A percentile compares a stretch with the other conserved stretches of the same genome.
Conservation (phyloP, 202 grass and related monocot genomes). For the Schoenoplectus tabernaemontani region DNA sequence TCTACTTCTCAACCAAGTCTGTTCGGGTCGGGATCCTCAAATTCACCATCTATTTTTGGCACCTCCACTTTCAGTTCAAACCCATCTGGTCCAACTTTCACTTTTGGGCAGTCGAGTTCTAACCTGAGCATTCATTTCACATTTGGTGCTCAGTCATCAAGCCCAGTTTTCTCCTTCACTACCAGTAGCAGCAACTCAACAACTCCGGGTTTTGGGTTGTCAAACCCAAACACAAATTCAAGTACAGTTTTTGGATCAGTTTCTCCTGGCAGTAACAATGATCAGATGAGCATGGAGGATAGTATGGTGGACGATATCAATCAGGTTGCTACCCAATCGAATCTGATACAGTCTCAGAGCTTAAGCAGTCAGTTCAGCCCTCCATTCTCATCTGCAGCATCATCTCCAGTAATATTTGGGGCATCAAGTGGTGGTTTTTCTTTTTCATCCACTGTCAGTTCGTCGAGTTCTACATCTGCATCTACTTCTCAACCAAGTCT, state of each 20-base stretch:
- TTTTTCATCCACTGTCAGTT: slow-evolving; percentile 48
- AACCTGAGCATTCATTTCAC: slow-evolving; percentile 43
- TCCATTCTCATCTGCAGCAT: slow-evolving; percentile 23
- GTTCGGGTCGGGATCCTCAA: slow-evolving; percentile 31
- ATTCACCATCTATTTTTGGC: slow-evolving; percentile 29
- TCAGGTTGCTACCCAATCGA: slow-evolving; percentile 24
- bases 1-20: slow-evolving; percentile 38
- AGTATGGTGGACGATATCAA: slow-evolving; percentile 78
- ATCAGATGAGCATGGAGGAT: slow-evolving; percentile 84
- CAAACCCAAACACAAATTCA: slow-evolving; percentile 23
- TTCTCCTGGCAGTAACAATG: slow-evolving; percentile 43
- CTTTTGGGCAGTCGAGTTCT: slow-evolving; percentile 42
- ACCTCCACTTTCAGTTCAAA: slow-evolving; percentile 42
- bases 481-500: slow-evolving; percentile 38
- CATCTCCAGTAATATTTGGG: slow-evolving; percentile 30
- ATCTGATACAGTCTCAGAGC: slow-evolving; percentile 26
- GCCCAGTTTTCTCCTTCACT: slow-evolving; percentile 36
- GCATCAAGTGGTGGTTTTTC: slow-evolving; percentile 37
- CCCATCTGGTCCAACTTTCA: slow-evolving; percentile 34
- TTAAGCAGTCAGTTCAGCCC: slow-evolving; percentile 40
- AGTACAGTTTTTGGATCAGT: slow-evolving; percentile 34
- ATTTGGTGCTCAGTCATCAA: slow-evolving; percentile 49
- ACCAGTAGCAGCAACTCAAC: slow-evolving; percentile 37
- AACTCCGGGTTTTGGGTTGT: slow-evolving; percentile 40
- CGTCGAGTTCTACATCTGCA: slow-evolving; percentile 24